Base-by-base conservation (phyloP, 495 filamentous ascomycete genomes). In the Aspergillus cavernicola region DNA sequence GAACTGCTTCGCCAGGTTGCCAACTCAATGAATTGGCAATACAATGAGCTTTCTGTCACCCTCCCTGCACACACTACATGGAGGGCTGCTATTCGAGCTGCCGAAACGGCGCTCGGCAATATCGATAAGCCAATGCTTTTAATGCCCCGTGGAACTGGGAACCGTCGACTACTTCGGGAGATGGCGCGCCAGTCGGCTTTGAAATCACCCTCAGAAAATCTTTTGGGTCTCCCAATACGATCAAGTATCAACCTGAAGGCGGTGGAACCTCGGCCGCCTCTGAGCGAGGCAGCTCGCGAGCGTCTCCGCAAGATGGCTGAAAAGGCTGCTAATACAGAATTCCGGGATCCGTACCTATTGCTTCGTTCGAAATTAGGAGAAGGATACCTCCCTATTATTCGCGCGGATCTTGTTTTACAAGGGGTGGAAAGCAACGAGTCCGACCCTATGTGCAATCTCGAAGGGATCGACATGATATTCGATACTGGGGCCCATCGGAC, bases 1-100 rank as follows among this genome's bases (percentile, higher is more conserved):
- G 40, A 57, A n/a, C 38, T 57, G n/a, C 54, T 57, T 12, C 46
- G 46, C 15, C 54, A 57, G 40, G 40, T 52, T 47, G 54, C 54
- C 20, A 29, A 32, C 19, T 32, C 46, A 26, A 43, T 51, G 39
- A 56, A 56, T 43, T 10, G 38, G 35, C 35, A 43, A 28, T 19
- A 50, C 19, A 46, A 57, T 46, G 54, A 52, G 16, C 54, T 57
- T 31, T 57, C 54, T 37, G 47, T 57, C 16, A 57, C 54, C 10
- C 26, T 57, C 39, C 54, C 54, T 40, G 54, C 33, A 6, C 54
- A 51, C 31, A 51, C 54, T 11, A 45, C 54, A 3, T 52, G 47
- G 47, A 46, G 26, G 28, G 32, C 38, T 38, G 54, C 54, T n/a
- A 52, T 57, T 23, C 37, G 26, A 44, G 40, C 54, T 39, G 28